Evolutionary conservation across 202 grass and related monocot species (phyloP), one percentile per base, ranked within the genome.

Genomic region (Panicum virgatum): DNA sequence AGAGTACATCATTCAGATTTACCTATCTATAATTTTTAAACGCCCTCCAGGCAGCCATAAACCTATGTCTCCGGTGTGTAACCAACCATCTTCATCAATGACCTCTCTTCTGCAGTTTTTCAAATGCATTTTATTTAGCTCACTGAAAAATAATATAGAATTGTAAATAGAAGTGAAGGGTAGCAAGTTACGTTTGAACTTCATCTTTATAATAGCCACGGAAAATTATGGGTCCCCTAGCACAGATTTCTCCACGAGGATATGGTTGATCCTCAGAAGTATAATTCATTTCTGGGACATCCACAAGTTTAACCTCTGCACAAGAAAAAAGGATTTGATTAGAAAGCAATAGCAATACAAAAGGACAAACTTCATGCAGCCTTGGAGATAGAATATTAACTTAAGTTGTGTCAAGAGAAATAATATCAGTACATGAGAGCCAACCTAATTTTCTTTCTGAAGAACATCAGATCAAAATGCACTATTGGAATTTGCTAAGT

Each of bases 211-310:
- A 91, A 75, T 98, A 98, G 44, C 96, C 90, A 80, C 16, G 81
- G 53, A 98, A 98, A 69, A 95, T 52, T 61, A 58, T 85, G 88
- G 90, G 89, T 26, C 92, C 96, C 38, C 96, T 87, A 36, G 90
- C 92, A 80, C 96, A 98, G 89, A 98, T 98, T 93, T 98, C 96
- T 74, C 96, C 96, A 70, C 92, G 92, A 72, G 92, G 88, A 91
- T 93, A 85, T 70, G 96, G 96, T 75, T 93, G 64, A 86, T 98
- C 96, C 6, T 98, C 90, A 29, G 90, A 90, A 18, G 92, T 93
- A 83, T 98, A 98, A 88, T 91, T 95, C 96, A 98, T 98, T 88
- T 98, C 96, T 76, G 92, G 92, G 69, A 95, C 96, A 91, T 98
- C 90, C 38, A 85, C 90, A 86, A 93, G 96, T 86, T 98, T 98